A percentile compares a stretch with the other conserved stretches of the same genome.
phyloP scores from a whole-genome alignment of 192 early-diverging fungal species.

The Coemansia sp. region DNA sequence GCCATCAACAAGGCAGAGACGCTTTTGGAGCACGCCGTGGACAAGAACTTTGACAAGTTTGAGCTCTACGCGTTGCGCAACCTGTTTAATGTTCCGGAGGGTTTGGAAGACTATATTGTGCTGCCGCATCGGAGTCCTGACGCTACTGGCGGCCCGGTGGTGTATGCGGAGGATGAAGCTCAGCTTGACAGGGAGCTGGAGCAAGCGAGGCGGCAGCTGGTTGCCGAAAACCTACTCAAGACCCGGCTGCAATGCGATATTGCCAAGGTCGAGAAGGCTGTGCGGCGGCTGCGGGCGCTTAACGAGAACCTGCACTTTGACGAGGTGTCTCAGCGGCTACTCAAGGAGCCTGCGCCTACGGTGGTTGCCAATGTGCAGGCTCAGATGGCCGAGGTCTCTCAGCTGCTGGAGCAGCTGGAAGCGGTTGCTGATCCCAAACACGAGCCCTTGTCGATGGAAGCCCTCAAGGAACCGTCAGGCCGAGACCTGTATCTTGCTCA shows the following conservation, averaged over 20 bases:
- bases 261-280: conserved; percentile 28
- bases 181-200: conserved; percentile 41
- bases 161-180: conserved; percentile 43
- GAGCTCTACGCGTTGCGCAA: conserved; percentile 75
- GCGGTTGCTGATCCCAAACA: conserved; percentile 6
- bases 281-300: conserved; percentile 33
- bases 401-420: conserved; percentile 35
- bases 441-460: conserved; percentile 17
- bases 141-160: neutral
- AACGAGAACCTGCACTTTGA: conserved; percentile 40
- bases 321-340: conserved; percentile 19
- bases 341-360: conserved; percentile 13
- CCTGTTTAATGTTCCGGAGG: conserved; percentile 66
- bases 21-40: conserved; percentile 72
- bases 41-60: conserved; percentile 80
- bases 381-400: conserved; percentile 21
- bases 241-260: conserved; percentile 26
- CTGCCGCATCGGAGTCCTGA: conserved; percentile 35
- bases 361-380: conserved; percentile 19
- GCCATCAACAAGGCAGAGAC: conserved; percentile 75
- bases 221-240: conserved; percentile 33
- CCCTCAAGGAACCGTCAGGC: conserved; percentile 40
- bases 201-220: conserved; percentile 30
- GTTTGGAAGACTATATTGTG: conserved; percentile 38
- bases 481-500: conserved; percentile 45